phyloP scores from a whole-genome alignment of 495 filamentous ascomycete species.

The Mytilinidion resinicola region DNA sequence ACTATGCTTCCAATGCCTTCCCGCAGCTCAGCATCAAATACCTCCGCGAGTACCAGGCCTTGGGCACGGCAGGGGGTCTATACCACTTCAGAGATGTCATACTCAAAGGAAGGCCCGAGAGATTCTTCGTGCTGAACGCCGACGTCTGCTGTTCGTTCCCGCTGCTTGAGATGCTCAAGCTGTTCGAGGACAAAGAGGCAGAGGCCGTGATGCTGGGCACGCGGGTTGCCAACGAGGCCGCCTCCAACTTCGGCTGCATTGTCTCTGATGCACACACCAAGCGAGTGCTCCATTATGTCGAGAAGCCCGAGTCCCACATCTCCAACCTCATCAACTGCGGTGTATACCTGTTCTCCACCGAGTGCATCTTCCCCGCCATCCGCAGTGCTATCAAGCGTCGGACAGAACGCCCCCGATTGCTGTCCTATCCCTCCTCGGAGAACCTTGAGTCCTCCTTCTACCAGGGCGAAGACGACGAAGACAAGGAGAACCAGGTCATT shows the following conservation, averaged over 20 bases:
- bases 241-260: constrained; percentile 95
- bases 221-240: constrained; percentile 82
- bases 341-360: constrained; percentile 93
- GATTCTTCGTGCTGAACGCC: constrained; percentile 94
- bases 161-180: constrained; percentile 83
- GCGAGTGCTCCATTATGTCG: constrained; percentile 97
- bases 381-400: constrained; percentile 93
- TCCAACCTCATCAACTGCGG: constrained; percentile 99
- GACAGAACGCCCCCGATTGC: constrained; percentile 78
- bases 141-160: constrained; percentile 99
- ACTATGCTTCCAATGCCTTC: constrained; percentile 75
- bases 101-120: constrained; percentile 88
- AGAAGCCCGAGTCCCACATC: constrained; percentile 98
- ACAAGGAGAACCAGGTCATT: constrained; percentile 77
- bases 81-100: constrained; percentile 99
- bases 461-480: constrained; percentile 61
- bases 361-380: constrained; percentile 94
- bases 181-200: constrained; percentile 92
- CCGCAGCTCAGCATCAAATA: constrained; percentile 90
- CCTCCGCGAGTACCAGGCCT: constrained; percentile 92
- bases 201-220: constrained; percentile 97
- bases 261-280: constrained; percentile 92
- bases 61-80: constrained; percentile 92
- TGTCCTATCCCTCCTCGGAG: constrained; percentile 92
- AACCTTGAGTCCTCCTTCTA: constrained; percentile 80